Base-by-base conservation (phyloP, 345 rosid species). In the Linum usitatissimum region DNA sequence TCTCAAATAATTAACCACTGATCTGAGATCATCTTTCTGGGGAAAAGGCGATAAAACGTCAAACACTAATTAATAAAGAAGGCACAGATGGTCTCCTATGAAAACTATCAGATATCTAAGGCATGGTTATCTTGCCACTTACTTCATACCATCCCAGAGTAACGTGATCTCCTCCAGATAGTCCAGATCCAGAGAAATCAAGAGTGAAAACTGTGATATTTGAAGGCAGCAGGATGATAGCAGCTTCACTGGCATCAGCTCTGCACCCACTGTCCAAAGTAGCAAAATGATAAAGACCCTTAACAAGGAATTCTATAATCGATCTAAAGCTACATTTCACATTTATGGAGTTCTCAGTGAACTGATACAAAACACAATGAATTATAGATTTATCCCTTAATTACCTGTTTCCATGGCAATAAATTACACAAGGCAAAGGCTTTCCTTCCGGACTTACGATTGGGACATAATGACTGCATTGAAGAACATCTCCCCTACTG, bases 321-420 rank as follows among this genome's bases (percentile, higher is more conserved):
- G 10, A 15, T 45, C 13, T 45, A 45, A 45, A 45, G 51, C 17
- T 45, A 45, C 10, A 17, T 45, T 45, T 45, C 13, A 45, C 51
- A 45, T 9, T 10, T 10, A 45, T 45, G 51, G 51, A 45, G 17
- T 45, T 45, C 17, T 10, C 51, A 45, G 17, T 7, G 13, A 45
- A 45, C 17, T 45, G 15, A 45, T 45, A 45, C 51, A 45, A 45
- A 45, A 45, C 51, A 45, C 13, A 15, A 45, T 3, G 14, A 45
- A 15, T 45, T 4, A 10, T 45, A 45, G 51, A 45, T 45, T 10
- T 1, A 56, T 59, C 49, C 30, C 40, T 17, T 17, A 42, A 21
- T 34, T 60, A 73, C 97, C 99, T 90, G 79, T 93, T 93, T 55
- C 99, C 99, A 72, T 90, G 99, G 71, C 97, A 93, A 76, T 93